Evolutionary conservation across 192 early-diverging fungal genomes (phyloP).

Genomic region (Mortierella hygrophila): DNA sequence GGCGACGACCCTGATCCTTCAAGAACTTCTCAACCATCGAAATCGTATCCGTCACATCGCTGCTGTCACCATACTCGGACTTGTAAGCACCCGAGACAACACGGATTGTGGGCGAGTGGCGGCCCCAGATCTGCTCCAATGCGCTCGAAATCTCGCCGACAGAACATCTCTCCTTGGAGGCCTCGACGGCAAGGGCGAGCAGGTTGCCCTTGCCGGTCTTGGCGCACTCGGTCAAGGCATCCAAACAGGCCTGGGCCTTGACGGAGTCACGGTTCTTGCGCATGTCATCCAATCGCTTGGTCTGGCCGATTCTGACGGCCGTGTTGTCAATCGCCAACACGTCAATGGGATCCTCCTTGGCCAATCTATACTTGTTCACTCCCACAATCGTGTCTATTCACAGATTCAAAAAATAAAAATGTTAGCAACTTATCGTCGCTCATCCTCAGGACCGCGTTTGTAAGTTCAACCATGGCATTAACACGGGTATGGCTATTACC

Average conservation of each 20-base stretch:
- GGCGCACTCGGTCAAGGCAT: conserved; percentile 77
- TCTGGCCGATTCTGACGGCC: conserved; percentile 74
- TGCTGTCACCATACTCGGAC: conserved; percentile 77
- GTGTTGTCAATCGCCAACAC: conserved; percentile 88
- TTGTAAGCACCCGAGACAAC: conserved; percentile 91
- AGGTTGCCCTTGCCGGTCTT: conserved; percentile 77
- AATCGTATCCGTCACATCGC: conserved; percentile 76
- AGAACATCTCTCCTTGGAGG: conserved; percentile 81
- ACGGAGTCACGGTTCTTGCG: conserved; percentile 67
- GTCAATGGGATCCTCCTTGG: conserved; percentile 74
- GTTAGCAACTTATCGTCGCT: neutral
- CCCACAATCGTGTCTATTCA: conserved; percentile 87
- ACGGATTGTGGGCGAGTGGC: conserved; percentile 84
- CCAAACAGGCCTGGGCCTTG: conserved; percentile 67
- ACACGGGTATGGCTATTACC: conserved; percentile 45
- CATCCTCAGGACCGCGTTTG: neutral
- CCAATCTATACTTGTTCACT: conserved; percentile 89
- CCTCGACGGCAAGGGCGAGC: conserved; percentile 80
- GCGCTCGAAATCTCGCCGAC: conserved; percentile 90
- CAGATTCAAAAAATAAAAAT: neutral
- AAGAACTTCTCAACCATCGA: conserved; percentile 76
- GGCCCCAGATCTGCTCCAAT: conserved; percentile 85
- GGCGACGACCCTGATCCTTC: conserved; percentile 82
- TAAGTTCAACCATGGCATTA: neutral
- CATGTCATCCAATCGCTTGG: conserved; percentile 71